Evolutionary conservation across 495 filamentous ascomycete genomes (phyloP).

Genomic region (Penicillium parvum): DNA sequence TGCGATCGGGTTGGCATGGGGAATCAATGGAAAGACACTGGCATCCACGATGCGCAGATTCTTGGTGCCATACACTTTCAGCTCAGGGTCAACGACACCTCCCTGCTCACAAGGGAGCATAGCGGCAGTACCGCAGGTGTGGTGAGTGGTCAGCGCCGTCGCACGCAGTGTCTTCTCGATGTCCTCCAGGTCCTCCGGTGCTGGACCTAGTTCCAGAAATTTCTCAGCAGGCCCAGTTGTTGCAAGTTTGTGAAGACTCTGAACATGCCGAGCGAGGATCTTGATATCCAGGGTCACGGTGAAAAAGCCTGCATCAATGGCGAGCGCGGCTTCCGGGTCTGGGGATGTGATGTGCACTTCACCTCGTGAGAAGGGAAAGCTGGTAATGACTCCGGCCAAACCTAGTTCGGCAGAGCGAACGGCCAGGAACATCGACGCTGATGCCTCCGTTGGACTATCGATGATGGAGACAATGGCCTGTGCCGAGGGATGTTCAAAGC

Average conservation of each 20-base stretch:
- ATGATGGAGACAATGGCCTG: conserved; percentile 10
- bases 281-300: conserved; percentile 33
- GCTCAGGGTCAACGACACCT: conserved; percentile 44
- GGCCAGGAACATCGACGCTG: conserved; percentile 4
- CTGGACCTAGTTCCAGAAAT: conserved; percentile 3
- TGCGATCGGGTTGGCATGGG: conserved; percentile 46
- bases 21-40: conserved; percentile 46
- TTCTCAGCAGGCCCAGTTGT: background rate
- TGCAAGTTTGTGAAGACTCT: conserved; percentile 7
- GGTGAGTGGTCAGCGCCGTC: conserved; percentile 7
- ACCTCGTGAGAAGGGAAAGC: conserved; percentile 35
- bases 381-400: conserved; percentile 12
- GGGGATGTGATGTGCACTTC: conserved; percentile 29
- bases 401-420: conserved; percentile 5
- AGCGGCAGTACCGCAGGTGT: conserved; percentile 16
- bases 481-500: background rate
- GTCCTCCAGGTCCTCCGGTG: background rate
- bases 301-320: conserved; percentile 28
- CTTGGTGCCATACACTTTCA: conserved; percentile 45
- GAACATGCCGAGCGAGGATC: conserved; percentile 20
- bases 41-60: conserved; percentile 53
- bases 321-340: conserved; percentile 24
- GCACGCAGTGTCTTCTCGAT: conserved; percentile 6
- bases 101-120: conserved; percentile 44
- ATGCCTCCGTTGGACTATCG: conserved; percentile 7